These are phyloP conservation scores for Asterella californica DNA, from an alignment of 225 moss, liverwort and hornwort genomes.

Conservation along the genomic window DNA sequence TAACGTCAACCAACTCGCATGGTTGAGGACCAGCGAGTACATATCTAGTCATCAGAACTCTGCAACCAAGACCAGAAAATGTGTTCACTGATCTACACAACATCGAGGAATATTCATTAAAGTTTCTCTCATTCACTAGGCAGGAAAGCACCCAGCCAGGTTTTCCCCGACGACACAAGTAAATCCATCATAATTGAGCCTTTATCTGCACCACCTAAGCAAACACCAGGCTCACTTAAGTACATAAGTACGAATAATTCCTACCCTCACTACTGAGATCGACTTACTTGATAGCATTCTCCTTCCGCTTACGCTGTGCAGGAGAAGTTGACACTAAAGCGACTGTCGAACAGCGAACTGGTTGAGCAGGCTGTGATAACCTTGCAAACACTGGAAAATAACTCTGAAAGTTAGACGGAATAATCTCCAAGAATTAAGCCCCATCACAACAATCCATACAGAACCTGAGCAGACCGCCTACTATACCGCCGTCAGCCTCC, in stretches of 20 bases:
- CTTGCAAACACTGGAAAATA: constrained; percentile 63
- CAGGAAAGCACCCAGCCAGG: background rate
- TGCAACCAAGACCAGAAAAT: constrained; percentile 19
- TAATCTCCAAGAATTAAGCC: background rate
- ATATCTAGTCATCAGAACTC: constrained; percentile 71
- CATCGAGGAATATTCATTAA: background rate
- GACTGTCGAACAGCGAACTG: constrained; percentile 66
- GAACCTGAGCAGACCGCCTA: background rate
- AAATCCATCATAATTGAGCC: background rate
- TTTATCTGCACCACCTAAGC: background rate
- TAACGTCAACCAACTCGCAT: constrained; percentile 82
- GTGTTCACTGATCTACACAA: background rate
- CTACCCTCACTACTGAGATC: background rate
- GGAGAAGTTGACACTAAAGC: constrained; percentile 59
- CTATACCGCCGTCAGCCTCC: background rate
- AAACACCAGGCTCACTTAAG: background rate
- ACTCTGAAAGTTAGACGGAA: background rate
- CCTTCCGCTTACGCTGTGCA: constrained; percentile 55
- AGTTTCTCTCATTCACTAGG: background rate
- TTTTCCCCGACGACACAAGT: background rate
- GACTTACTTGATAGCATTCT: constrained; percentile 55
- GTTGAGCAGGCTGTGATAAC: constrained; percentile 80
- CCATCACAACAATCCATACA: background rate
- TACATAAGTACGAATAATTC: background rate
- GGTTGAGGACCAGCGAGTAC: constrained; percentile 77